Percentiles rank a stretch among this genome's conserved stretches.
Evolutionary conservation across 371 early-diverging fungal genomes (phyloP).

Genomic region (Coemansia sp.): DNA sequence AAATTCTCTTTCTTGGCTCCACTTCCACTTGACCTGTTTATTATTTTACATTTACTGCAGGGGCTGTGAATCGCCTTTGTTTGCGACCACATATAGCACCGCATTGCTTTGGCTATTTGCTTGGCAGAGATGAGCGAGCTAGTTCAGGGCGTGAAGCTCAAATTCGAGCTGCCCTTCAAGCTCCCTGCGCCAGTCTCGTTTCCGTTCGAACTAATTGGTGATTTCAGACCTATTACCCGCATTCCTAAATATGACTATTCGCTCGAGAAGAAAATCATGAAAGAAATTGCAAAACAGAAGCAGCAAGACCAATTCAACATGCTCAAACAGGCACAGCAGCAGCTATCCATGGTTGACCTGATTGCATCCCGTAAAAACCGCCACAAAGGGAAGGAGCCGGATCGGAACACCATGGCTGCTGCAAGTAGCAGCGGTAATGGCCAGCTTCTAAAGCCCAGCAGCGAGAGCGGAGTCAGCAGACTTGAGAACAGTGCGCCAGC

Average conservation of each 20-base stretch:
- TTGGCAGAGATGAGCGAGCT: conserved; percentile 37
- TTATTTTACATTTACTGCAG: background rate
- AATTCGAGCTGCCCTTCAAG: conserved; percentile 41
- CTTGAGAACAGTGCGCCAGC: conserved; percentile 10
- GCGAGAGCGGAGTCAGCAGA: conserved; percentile 41
- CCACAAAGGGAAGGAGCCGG: conserved; percentile 48
- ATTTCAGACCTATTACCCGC: conserved; percentile 38
- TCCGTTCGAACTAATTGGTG: conserved; percentile 52
- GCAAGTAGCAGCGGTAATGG: background rate
- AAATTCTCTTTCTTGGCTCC: background rate
- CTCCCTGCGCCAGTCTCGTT: conserved; percentile 48
- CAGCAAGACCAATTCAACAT: conserved; percentile 44
- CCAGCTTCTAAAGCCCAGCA: conserved; percentile 23
- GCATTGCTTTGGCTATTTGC: background rate
- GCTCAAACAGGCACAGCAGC: conserved; percentile 48
- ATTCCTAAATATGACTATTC: conserved; percentile 52
- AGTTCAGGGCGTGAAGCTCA: conserved; percentile 47
- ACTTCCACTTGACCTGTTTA: background rate
- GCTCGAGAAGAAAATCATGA: conserved; percentile 48
- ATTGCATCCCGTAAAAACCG: conserved; percentile 49
- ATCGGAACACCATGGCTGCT: conserved; percentile 5
- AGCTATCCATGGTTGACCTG: conserved; percentile 49
- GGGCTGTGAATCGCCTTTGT: background rate
- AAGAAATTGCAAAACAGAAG: conserved; percentile 46
- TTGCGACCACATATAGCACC: background rate